These are phyloP conservation scores for Begonia loranthoides DNA, from an alignment of 306 rosid species.

Conservation along the genomic window DNA sequence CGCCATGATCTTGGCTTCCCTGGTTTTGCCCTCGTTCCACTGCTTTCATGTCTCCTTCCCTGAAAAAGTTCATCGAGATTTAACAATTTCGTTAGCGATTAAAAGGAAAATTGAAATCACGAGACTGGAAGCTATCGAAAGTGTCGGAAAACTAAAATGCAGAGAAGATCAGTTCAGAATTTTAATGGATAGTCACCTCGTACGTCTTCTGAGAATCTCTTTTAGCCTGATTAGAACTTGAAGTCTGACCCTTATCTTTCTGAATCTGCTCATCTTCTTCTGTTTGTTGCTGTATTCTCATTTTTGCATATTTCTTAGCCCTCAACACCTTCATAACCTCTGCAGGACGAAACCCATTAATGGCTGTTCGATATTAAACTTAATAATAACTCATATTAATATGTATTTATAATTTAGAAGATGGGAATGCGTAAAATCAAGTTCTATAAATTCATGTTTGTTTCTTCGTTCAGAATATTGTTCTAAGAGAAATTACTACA, in stretches of 20 bases:
- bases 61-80: constrained; percentile 17
- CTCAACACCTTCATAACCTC: constrained; percentile 72
- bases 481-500: too few species aligned
- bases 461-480: too few species aligned
- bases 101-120: background rate
- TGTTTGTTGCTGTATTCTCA: constrained; percentile 18
- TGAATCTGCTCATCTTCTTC: background rate
- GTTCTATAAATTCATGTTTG: too few species aligned
- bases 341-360: constrained; percentile 7
- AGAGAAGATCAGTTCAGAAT: too few species aligned
- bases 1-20: constrained; percentile 70
- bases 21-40: constrained; percentile 30
- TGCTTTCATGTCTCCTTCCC: constrained; percentile 53
- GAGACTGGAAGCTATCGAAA: background rate
- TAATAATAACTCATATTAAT: too few species aligned
- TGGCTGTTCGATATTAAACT: background rate
- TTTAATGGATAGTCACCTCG: too few species aligned
- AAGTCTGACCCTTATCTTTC: background rate
- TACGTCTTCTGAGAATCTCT: too few species aligned
- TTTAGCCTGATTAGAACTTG: background rate
- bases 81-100: background rate
- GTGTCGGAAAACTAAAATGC: too few species aligned
- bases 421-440: too few species aligned
- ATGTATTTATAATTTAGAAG: too few species aligned
- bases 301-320: constrained; percentile 64